Conservation (phyloP, 2,329 filamentous ascomycete species). For the Didymella sp. region DNA sequence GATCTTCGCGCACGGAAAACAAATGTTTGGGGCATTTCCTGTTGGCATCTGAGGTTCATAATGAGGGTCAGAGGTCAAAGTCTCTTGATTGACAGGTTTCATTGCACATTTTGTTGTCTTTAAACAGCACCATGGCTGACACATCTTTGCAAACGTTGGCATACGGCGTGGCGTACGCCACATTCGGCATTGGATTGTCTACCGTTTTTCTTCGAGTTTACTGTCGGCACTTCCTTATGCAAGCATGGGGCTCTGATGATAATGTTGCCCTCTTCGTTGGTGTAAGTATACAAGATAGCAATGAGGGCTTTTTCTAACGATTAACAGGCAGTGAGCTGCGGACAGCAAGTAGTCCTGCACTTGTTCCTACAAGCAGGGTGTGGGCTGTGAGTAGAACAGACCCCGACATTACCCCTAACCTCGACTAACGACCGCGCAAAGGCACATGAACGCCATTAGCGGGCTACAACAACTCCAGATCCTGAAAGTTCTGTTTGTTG, state of each 20-base stretch:
- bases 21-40: neutral
- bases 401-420: neutral
- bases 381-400: neutral
- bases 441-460: neutral
- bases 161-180: neutral
- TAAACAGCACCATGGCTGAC: neutral
- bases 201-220: neutral
- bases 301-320: neutral
- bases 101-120: neutral
- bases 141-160: neutral
- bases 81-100: neutral
- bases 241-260: neutral
- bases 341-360: neutral
- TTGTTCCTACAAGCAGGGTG: neutral
- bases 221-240: neutral
- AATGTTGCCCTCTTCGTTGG: neutral
- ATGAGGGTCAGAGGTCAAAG: neutral
- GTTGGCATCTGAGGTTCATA: neutral
- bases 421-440: neutral
- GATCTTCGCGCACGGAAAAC: neutral
- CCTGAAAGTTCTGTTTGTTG: constrained; percentile 27
- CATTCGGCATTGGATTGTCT: neutral
- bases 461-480: neutral
- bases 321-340: neutral
- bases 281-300: neutral